phyloP scores from a whole-genome alignment of 192 early-diverging fungal genomes.

The Phycomyces blakesleeanus region DNA sequence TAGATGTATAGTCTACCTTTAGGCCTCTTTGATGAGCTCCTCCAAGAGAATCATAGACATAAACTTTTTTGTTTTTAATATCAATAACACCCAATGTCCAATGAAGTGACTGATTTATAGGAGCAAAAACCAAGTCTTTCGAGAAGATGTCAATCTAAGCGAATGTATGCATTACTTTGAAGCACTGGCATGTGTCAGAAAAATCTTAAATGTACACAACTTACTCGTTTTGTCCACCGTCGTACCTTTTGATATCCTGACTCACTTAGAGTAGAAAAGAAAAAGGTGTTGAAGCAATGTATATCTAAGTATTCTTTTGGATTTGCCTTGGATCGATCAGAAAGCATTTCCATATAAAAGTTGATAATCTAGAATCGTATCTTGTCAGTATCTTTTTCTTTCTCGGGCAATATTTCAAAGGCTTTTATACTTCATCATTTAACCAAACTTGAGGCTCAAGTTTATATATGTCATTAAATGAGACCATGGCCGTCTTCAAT shows the following conservation, averaged over 20 bases:
- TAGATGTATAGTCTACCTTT: slow-evolving; percentile 34
- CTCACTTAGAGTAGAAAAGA: slow-evolving; percentile 69
- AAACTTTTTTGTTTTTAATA: slow-evolving; percentile 55
- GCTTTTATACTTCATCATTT: slow-evolving; percentile 78
- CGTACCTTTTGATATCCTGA: slow-evolving; percentile 70
- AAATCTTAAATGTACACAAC: not conserved
- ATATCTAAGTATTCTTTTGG: slow-evolving; percentile 52
- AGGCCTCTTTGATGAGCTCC: slow-evolving; percentile 58
- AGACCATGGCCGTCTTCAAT: slow-evolving; percentile 21
- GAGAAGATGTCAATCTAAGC: slow-evolving; percentile 64
- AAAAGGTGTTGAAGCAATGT: slow-evolving; percentile 91
- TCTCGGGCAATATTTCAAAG: not conserved
- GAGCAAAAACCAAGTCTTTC: slow-evolving; percentile 75
- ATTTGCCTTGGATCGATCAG: slow-evolving; percentile 54
- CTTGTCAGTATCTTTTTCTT: not conserved
- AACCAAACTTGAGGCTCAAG: slow-evolving; percentile 76
- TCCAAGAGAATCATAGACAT: slow-evolving; percentile 80
- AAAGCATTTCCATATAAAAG: slow-evolving; percentile 81
- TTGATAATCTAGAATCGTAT: slow-evolving; percentile 65
- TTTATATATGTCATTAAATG: slow-evolving; percentile 62
- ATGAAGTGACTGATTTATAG: slow-evolving; percentile 67
- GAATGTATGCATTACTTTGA: not conserved
- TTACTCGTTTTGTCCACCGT: slow-evolving; percentile 75
- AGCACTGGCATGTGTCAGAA: not conserved
- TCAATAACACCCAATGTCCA: slow-evolving; percentile 44